Conservation (phyloP, 164 flowering plant species). For the Vitis amurensis region DNA sequence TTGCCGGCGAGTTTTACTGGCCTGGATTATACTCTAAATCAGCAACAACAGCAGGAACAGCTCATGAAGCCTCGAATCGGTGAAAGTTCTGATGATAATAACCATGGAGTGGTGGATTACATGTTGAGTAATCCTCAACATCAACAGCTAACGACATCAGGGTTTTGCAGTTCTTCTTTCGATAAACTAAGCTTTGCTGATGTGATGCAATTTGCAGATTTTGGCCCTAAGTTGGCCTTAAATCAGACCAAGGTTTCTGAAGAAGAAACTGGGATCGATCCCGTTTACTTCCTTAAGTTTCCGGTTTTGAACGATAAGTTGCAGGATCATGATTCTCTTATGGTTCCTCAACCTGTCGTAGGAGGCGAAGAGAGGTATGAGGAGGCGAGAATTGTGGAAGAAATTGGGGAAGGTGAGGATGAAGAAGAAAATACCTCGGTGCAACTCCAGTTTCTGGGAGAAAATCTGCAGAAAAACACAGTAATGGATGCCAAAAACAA, state of each 20-base stretch:
- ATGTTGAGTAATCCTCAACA: constrained; percentile 40
- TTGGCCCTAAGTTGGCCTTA: constrained; percentile 68
- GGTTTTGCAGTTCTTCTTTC: constrained; percentile 39
- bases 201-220: constrained; percentile 94
- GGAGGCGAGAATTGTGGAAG: constrained; percentile 1
- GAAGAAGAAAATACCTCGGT: constrained; percentile 42
- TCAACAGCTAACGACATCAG: constrained; percentile 17
- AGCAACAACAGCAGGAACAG: constrained; percentile 22
- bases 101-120: constrained; percentile 47
- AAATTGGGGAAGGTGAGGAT: constrained; percentile 22
- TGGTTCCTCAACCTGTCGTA: constrained; percentile 18
- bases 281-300: constrained; percentile 82
- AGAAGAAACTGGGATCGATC: constrained; percentile 61
- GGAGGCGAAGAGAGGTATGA: constrained; percentile 21
- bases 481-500: constrained; percentile 41
- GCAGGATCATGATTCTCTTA: constrained; percentile 28
- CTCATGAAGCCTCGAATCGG: constrained; percentile 25
- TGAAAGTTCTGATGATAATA: constrained; percentile 24
- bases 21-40: constrained; percentile 35
- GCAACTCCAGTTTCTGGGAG: constrained; percentile 47
- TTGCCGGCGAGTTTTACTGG: constrained; percentile 22
- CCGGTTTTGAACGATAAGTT: constrained; percentile 73
- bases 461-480: constrained; percentile 22
- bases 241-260: constrained; percentile 48
- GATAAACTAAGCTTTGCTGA: constrained; percentile 79